Percentiles rank a stretch among this genome's conserved stretches.
Evolutionary conservation across 2,329 filamentous ascomycete species (phyloP).

Genomic region (Thielaviopsis populi): DNA sequence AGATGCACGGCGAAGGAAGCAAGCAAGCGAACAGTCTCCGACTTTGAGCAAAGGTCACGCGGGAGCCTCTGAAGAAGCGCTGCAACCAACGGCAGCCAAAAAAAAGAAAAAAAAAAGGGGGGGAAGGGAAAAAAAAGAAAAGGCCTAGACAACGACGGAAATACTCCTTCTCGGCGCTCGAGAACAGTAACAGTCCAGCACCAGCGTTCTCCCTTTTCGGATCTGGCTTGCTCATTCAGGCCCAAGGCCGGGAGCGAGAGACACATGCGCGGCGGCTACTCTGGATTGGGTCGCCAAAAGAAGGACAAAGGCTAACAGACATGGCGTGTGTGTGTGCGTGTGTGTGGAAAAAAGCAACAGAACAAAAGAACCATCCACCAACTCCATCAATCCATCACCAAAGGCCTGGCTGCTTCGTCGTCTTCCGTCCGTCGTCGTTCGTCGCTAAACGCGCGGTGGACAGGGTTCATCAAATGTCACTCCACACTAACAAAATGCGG

Average conservation of each 20-base stretch:
- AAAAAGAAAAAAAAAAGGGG: too few relatives aligned
- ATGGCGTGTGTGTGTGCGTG: too few relatives aligned
- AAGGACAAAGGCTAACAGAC: not conserved
- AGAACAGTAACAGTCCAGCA: too few relatives aligned
- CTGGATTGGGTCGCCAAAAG: conserved; percentile 5
- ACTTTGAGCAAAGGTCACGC: not conserved
- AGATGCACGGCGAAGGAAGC: not conserved
- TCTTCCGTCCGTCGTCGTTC: too few relatives aligned
- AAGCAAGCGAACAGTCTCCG: not conserved
- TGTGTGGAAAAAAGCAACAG: too few relatives aligned
- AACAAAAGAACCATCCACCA: too few relatives aligned
- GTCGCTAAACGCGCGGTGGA: too few relatives aligned
- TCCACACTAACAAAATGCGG: not conserved
- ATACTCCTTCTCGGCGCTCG: not conserved
- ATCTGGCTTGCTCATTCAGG: too few relatives aligned
- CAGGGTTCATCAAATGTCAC: not conserved
- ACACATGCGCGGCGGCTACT: not conserved
- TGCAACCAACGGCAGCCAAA: not conserved
- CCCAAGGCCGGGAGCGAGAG: too few relatives aligned
- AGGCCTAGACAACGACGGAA: not conserved
- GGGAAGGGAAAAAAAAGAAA: too few relatives aligned
- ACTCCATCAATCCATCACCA: too few relatives aligned
- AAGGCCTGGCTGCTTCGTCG: not conserved
- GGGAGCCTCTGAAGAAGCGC: not conserved
- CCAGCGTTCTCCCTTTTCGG: not conserved